A percentile compares a stretch with the other conserved stretches of the same genome.
Conservation (phyloP, 192 early-diverging fungal genomes). For the Backusella mclennaniae region DNA sequence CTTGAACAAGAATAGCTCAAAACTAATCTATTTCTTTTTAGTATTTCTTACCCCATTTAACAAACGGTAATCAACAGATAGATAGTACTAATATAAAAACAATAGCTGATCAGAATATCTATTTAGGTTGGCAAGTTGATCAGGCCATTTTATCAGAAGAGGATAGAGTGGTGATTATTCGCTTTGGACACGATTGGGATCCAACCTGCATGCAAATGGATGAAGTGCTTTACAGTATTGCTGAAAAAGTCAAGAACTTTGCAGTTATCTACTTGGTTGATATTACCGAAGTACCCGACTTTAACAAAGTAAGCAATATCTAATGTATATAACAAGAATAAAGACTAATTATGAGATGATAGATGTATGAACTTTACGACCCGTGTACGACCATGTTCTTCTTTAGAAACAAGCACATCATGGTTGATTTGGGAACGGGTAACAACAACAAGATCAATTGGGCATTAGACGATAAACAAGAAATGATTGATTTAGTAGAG, state of each 20-base stretch:
- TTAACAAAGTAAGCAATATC: constrained; percentile 59
- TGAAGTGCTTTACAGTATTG: constrained; percentile 89
- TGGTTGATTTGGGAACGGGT: constrained; percentile 98
- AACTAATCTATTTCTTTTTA: constrained; percentile 3
- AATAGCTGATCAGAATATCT: background rate
- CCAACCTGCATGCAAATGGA: constrained; percentile 97
- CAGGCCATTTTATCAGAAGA: constrained; percentile 98
- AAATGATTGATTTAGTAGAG: constrained; percentile 92
- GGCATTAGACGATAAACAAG: constrained; percentile 92
- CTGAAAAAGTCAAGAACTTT: constrained; percentile 98
- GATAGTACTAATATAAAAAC: background rate
- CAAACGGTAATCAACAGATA: constrained; percentile 42
- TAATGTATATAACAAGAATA: background rate
- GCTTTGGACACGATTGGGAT: constrained; percentile 96
- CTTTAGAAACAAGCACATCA: constrained; percentile 94
- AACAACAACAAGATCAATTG: constrained; percentile 99
- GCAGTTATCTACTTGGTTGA: constrained; percentile 97
- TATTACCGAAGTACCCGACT: constrained; percentile 92
- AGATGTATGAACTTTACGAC: constrained; percentile 99
- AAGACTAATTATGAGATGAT: constrained; percentile 31
- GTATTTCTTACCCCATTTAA: constrained; percentile 66
- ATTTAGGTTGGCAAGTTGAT: constrained; percentile 93
- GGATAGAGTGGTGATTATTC: constrained; percentile 93
- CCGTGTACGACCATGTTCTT: constrained; percentile 99
- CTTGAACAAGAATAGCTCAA: background rate